Percentiles rank a stretch among this genome's conserved stretches.
phyloP scores from a whole-genome alignment of 2,329 filamentous ascomycete genomes.

The Phaeosphaeriaceae sp. region DNA sequence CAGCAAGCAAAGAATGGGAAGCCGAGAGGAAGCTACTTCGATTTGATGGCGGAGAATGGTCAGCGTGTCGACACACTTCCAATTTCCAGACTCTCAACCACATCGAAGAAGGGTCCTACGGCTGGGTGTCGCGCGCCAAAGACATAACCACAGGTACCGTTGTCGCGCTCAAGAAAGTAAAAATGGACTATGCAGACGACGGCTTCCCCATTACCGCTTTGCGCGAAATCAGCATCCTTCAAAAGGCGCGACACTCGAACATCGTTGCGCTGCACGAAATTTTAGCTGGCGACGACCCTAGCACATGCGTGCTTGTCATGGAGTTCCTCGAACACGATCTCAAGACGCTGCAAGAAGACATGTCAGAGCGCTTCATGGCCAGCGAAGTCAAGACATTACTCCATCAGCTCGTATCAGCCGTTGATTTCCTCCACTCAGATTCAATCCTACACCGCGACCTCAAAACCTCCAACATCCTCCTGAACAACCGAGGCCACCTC shows the following conservation, averaged over 20 bases:
- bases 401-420: constrained; percentile 79
- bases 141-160: constrained; percentile 77
- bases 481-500: constrained; percentile 93
- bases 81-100: constrained; percentile 93
- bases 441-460: constrained; percentile 74
- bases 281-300: constrained; percentile 73
- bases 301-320: constrained; percentile 89
- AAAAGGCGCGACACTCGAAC: constrained; percentile 80
- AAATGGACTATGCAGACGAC: constrained; percentile 77
- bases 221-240: constrained; percentile 90
- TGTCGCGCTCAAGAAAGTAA: constrained; percentile 92
- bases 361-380: constrained; percentile 90
- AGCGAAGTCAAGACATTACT: constrained; percentile 93
- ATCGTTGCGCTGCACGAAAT: constrained; percentile 85
- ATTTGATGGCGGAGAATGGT: constrained; percentile 74
- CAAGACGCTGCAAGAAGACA: constrained; percentile 89
- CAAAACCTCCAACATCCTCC: constrained; percentile 68
- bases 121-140: constrained; percentile 86
- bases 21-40: constrained; percentile 69
- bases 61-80: constrained; percentile 77
- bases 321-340: constrained; percentile 98
- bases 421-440: constrained; percentile 84
- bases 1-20: constrained; percentile 27
- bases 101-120: constrained; percentile 97
- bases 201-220: constrained; percentile 92